phyloP scores from a whole-genome alignment of 2,329 filamentous ascomycete genomes.

The Cadophora malorum region DNA sequence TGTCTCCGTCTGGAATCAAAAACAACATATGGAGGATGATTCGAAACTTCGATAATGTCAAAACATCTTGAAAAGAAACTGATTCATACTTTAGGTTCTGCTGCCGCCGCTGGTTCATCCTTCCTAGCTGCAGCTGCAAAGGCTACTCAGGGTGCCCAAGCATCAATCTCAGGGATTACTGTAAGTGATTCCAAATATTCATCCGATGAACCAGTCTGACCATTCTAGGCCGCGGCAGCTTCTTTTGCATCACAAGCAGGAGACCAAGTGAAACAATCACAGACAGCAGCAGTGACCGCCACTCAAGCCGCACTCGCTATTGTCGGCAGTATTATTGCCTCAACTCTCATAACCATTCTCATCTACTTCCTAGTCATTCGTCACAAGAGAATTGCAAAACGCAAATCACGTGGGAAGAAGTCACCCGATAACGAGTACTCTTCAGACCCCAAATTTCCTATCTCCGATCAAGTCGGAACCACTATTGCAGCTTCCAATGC shows the following conservation, averaged over 20 bases:
- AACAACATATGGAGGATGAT: neutral
- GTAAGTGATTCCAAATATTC: constrained; percentile 29
- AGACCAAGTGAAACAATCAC: constrained; percentile 39
- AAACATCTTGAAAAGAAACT: constrained; percentile 7
- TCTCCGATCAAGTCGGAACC: constrained; percentile 32
- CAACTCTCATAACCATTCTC: constrained; percentile 49
- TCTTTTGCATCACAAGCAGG: constrained; percentile 34
- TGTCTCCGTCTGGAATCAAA: neutral
- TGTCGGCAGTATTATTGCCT: constrained; percentile 52
- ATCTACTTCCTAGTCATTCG: constrained; percentile 48
- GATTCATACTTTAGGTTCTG: constrained; percentile 36
- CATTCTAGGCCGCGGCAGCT: constrained; percentile 35
- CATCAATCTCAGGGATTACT: constrained; percentile 31
- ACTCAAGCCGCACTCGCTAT: constrained; percentile 52
- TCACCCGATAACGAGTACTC: constrained; percentile 29
- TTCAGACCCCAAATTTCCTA: constrained; percentile 35
- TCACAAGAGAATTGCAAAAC: constrained; percentile 37
- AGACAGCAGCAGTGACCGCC: constrained; percentile 50
- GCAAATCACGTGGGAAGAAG: constrained; percentile 21
- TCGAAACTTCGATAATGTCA: neutral
- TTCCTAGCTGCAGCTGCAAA: constrained; percentile 40
- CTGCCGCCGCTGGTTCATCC: constrained; percentile 41
- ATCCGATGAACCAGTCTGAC: constrained; percentile 11
- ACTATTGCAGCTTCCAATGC: constrained; percentile 33
- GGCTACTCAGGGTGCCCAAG: constrained; percentile 34